Percentiles rank a stretch among this genome's conserved stretches.
phyloP scores from a whole-genome alignment of 1,284 basidiomycete species.

The Neonothopanus nambi region DNA sequence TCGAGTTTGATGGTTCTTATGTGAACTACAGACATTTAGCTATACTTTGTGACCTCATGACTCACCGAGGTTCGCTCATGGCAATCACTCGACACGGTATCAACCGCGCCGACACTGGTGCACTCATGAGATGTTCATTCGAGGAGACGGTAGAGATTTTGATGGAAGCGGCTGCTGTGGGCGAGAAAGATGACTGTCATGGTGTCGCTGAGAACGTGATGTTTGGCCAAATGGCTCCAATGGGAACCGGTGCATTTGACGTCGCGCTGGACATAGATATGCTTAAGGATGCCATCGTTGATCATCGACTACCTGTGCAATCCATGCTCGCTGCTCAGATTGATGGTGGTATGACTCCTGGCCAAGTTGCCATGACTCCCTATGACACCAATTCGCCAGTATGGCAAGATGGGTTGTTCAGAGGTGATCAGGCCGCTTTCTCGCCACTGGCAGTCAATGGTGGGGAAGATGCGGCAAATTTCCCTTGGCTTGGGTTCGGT shows the following conservation, averaged over 20 bases:
- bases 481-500: constrained; percentile 74
- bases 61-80: constrained; percentile 94
- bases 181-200: constrained; percentile 97
- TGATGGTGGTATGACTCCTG: constrained; percentile 91
- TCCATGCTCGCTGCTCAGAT: constrained; percentile 79
- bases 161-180: constrained; percentile 97
- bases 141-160: constrained; percentile 99
- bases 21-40: constrained; percentile 99
- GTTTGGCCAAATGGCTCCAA: constrained; percentile 98
- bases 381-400: constrained; percentile 90
- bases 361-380: constrained; percentile 89
- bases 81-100: constrained; percentile 99
- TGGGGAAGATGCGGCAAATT: constrained; percentile 77
- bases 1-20: constrained; percentile 99
- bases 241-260: constrained; percentile 96
- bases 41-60: constrained; percentile 97
- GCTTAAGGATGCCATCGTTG: constrained; percentile 98
- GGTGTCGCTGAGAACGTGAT: constrained; percentile 98
- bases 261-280: constrained; percentile 96
- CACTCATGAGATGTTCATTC: constrained; percentile 98
- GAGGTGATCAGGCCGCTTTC: constrained; percentile 88
- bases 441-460: constrained; percentile 91
- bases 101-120: constrained; percentile 96
- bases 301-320: constrained; percentile 90
- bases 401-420: constrained; percentile 72